These are phyloP conservation scores for Passiflora organensis DNA, from an alignment of 345 rosid species.

Conservation along the genomic window DNA sequence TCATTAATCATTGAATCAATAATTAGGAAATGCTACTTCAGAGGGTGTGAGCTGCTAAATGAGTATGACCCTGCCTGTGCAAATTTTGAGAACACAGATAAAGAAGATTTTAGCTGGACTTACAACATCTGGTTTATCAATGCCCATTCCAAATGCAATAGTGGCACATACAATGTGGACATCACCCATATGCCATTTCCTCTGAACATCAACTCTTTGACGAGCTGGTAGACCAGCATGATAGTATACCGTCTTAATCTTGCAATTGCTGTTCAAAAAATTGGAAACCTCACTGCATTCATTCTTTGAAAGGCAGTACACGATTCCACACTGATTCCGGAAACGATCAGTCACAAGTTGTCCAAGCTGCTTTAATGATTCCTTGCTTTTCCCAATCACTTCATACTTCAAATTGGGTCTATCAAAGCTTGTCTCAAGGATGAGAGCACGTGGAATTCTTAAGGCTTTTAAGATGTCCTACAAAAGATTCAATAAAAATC, in stretches of 20 bases:
- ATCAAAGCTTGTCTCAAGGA: slow-evolving; percentile 89
- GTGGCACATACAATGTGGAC: slow-evolving; percentile 82
- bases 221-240: slow-evolving; percentile 75
- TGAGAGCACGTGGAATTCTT: slow-evolving; percentile 68
- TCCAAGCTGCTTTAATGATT: slow-evolving; percentile 77
- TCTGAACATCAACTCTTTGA: slow-evolving; percentile 71
- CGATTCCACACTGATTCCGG: slow-evolving; percentile 71
- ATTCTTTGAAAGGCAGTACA: slow-evolving; percentile 80
- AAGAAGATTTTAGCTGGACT: slow-evolving; percentile 11
- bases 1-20: not conserved
- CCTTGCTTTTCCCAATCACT: slow-evolving; percentile 68
- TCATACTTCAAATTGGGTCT: slow-evolving; percentile 86
- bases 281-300: slow-evolving; percentile 78
- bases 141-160: slow-evolving; percentile 98
- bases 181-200: slow-evolving; percentile 80
- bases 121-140: slow-evolving; percentile 93
- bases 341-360: slow-evolving; percentile 58
- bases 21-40: not conserved
- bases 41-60: too few relatives aligned
- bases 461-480: slow-evolving; percentile 81
- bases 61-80: too few relatives aligned
- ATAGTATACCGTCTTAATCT: slow-evolving; percentile 63
- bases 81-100: not conserved
- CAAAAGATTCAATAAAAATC: slow-evolving; percentile 11
- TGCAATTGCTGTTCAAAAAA: slow-evolving; percentile 65